Evolutionary conservation across 1,139 yeast species (phyloP).

Genomic region (Geotrichum candidum): DNA sequence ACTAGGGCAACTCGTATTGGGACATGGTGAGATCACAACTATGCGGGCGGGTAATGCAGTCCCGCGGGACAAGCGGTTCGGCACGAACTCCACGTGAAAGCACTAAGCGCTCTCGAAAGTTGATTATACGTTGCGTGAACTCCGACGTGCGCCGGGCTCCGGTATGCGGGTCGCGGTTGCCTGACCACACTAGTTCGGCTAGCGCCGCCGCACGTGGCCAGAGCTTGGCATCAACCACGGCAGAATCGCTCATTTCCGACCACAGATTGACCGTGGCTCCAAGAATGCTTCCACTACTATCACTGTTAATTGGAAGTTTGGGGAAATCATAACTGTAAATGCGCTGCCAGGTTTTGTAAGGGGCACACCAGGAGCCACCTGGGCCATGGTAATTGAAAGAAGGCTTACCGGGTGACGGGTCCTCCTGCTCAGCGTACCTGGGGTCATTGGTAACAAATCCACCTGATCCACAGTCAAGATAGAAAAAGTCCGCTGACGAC

Average conservation of each 20-base stretch:
- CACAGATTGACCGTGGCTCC: conserved; percentile 47
- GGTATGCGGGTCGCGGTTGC: conserved; percentile 32
- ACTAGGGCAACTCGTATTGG: not conserved
- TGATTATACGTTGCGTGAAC: conserved; percentile 41
- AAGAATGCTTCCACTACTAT: conserved; percentile 31
- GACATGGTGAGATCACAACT: conserved; percentile 35
- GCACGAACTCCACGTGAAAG: conserved; percentile 38
- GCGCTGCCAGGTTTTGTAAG: conserved; percentile 48
- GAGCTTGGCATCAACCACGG: conserved; percentile 38
- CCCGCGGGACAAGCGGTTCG: conserved; percentile 42
- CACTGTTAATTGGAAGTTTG: conserved; percentile 10
- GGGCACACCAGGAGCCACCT: conserved; percentile 49
- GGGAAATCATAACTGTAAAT: conserved; percentile 42
- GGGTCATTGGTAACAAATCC: conserved; percentile 42
- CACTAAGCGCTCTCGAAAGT: conserved; percentile 43
- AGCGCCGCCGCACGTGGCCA: conserved; percentile 50
- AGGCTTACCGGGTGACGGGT: conserved; percentile 31
- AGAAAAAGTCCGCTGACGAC: conserved; percentile 38
- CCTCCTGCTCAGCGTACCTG: conserved; percentile 30
- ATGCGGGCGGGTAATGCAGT: conserved; percentile 41
- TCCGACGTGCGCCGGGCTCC: conserved; percentile 36
- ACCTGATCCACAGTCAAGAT: conserved; percentile 47
- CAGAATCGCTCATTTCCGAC: conserved; percentile 43
- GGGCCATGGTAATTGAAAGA: conserved; percentile 35
- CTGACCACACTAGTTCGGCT: conserved; percentile 46